Conservation (phyloP, 805 yeast genomes). For the Kregervanrija delftensis region DNA sequence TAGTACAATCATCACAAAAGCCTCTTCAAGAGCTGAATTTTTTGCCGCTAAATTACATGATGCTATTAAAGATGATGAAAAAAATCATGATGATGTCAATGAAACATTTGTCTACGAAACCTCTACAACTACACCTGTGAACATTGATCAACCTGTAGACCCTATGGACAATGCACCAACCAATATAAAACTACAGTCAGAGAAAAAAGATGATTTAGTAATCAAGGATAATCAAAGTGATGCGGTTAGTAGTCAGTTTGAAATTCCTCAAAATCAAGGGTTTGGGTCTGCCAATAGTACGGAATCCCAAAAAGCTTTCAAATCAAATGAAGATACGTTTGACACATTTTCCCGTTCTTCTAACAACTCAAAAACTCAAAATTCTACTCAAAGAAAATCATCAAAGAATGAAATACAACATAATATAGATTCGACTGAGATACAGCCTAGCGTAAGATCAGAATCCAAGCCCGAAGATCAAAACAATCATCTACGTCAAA, state of each 20-base stretch:
- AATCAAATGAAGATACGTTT: slow-evolving; percentile 8
- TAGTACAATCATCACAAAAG: slow-evolving; percentile 33
- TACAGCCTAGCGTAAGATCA: slow-evolving; percentile 2
- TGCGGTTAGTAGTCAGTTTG: slow-evolving; percentile 15
- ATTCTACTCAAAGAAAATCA: slow-evolving; percentile 8
- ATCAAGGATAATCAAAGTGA: slow-evolving; percentile 15
- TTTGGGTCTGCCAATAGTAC: slow-evolving; percentile 12
- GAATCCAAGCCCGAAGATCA: slow-evolving; percentile 2
- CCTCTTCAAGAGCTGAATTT: slow-evolving; percentile 76
- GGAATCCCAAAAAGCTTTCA: slow-evolving; percentile 1
- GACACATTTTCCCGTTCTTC: slow-evolving; percentile 17
- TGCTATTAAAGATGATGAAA: slow-evolving; percentile 85
- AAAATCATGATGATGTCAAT: slow-evolving; percentile 66
- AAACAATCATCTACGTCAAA: slow-evolving; percentile 34
- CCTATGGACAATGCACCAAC: neutral
- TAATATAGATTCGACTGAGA: neutral
- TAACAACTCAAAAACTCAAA: slow-evolving; percentile 10
- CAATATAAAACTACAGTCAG: neutral
- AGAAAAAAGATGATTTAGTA: neutral
- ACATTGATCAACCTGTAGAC: slow-evolving; percentile 4
- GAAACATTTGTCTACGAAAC: slow-evolving; percentile 95
- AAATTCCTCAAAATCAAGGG: slow-evolving; percentile 11
- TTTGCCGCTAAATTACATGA: slow-evolving; percentile 93
- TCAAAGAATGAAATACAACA: slow-evolving; percentile 1
- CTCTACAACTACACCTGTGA: slow-evolving; percentile 20